Conservation (phyloP, 306 rosid species). For the Quillaja saponaria region DNA sequence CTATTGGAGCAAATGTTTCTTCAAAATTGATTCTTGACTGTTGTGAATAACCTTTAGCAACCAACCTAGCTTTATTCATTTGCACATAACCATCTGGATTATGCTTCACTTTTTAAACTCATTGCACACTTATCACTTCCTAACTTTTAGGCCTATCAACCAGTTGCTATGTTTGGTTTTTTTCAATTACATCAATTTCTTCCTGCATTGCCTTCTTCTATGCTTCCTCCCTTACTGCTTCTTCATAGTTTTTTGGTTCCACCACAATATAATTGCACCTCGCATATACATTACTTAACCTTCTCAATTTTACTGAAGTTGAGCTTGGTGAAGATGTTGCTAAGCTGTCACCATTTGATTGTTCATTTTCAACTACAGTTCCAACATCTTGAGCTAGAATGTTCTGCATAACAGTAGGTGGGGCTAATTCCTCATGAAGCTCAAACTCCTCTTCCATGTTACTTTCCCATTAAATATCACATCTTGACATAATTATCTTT, state of each 20-base stretch:
- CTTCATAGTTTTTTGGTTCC: not conserved
- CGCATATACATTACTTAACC: too few relatives aligned
- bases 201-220: not conserved
- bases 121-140: not conserved
- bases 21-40: not conserved
- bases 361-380: too few relatives aligned
- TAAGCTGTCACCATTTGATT: too few relatives aligned
- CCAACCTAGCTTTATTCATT: not conserved
- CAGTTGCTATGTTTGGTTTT: not conserved
- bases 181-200: not conserved
- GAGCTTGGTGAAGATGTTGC: too few relatives aligned
- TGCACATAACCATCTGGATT: not conserved
- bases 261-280: too few relatives aligned
- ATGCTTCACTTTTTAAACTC: not conserved
- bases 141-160: not conserved
- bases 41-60: not conserved
- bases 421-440: not conserved
- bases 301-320: too few relatives aligned
- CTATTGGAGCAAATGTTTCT: not conserved
- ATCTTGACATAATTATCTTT: not conserved
- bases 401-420: too few relatives aligned
- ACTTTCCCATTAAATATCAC: not conserved
- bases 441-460: not conserved
- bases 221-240: not conserved
- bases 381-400: too few relatives aligned